Percentiles rank a stretch among this genome's conserved stretches.
These are phyloP conservation scores for Arthrobotrys entomopaga DNA, from an alignment of 2,329 filamentous ascomycete species.

Conservation along the genomic window DNA sequence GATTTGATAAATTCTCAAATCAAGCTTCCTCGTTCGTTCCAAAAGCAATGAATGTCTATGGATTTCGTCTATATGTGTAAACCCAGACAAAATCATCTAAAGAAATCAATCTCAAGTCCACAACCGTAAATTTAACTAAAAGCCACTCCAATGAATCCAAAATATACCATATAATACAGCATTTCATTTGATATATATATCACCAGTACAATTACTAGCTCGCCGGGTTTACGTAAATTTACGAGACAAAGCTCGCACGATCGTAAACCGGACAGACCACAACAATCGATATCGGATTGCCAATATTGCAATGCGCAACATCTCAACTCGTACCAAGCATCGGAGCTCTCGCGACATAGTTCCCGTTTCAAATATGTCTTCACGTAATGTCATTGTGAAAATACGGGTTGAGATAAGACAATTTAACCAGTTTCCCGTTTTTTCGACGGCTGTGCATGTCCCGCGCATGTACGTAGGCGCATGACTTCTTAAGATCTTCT, in stretches of 20 bases:
- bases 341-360: constrained; percentile 20
- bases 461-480: not conserved
- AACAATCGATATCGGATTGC: too few species aligned
- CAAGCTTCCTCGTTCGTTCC: constrained; percentile 3
- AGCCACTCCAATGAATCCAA: too few species aligned
- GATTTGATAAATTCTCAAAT: constrained; percentile 13
- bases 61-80: not conserved
- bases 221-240: too few species aligned
- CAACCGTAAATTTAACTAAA: too few species aligned
- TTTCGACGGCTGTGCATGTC: constrained; percentile 12
- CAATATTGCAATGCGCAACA: too few species aligned
- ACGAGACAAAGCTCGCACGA: too few species aligned
- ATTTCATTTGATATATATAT: too few species aligned
- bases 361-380: constrained; percentile 42
- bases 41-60: too few species aligned
- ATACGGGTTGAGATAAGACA: constrained; percentile 34
- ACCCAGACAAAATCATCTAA: not conserved
- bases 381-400: constrained; percentile 9
- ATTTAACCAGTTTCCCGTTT: constrained; percentile 48
- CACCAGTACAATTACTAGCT: too few species aligned
- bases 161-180: too few species aligned
- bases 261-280: too few species aligned
- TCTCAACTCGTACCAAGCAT: too few species aligned
- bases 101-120: not conserved
- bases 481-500: constrained; percentile 28